A percentile compares a stretch with the other conserved stretches of the same genome.
phyloP scores from a whole-genome alignment of 495 filamentous ascomycete species.

The Astrothelium macrocarpum region DNA sequence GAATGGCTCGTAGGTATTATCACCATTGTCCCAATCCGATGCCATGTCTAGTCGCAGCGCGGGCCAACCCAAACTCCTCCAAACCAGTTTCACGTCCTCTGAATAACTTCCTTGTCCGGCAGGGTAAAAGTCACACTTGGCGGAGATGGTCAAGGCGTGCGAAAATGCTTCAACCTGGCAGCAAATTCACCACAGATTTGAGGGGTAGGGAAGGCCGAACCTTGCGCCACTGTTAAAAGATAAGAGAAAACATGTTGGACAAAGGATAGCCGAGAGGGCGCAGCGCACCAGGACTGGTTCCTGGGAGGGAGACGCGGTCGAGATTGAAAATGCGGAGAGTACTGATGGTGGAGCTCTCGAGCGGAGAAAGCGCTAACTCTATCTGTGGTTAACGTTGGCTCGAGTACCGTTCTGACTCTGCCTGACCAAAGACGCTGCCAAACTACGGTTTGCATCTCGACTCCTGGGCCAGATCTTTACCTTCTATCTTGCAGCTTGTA shows the following conservation, averaged over 20 bases:
- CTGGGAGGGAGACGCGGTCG: neutral
- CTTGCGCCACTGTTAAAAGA: neutral
- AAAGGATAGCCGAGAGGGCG: neutral
- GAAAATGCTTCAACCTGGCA: neutral
- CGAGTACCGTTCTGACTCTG: too few relatives aligned
- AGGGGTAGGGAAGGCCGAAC: neutral
- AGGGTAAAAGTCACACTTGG: neutral
- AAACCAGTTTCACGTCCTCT: too few relatives aligned
- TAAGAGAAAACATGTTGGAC: neutral
- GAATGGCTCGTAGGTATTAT: neutral
- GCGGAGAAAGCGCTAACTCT: constrained; percentile 1
- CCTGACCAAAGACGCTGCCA: neutral
- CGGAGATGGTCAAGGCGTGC: neutral
- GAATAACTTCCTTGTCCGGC: neutral
- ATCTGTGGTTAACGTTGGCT: neutral
- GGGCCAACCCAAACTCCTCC: neutral
- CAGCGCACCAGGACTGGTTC: neutral
- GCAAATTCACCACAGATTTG: neutral
- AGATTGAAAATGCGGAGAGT: neutral
- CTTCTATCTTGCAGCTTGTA: neutral
- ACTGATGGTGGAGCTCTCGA: neutral
- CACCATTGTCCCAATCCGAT: neutral
- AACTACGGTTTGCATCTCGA: neutral
- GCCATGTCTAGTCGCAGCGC: neutral
- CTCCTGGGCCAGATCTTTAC: neutral